These are phyloP conservation scores for Neofusicoccum umdonicola DNA, from an alignment of 2,329 filamentous ascomycete species.

Conservation along the genomic window DNA sequence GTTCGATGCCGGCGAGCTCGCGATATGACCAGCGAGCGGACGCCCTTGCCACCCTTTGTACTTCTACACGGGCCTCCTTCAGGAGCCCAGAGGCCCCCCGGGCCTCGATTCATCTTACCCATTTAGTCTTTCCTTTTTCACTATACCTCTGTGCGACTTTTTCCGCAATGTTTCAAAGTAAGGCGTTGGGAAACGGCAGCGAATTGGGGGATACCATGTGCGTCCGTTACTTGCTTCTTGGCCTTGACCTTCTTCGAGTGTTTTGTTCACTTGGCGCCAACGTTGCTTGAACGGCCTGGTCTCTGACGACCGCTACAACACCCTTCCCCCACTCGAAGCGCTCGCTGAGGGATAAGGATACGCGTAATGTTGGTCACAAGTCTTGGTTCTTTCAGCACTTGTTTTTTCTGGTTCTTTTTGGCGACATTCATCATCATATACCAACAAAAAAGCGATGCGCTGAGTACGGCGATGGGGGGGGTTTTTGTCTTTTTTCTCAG, in stretches of 20 bases:
- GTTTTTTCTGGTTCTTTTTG: not conserved
- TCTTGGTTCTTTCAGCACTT: not conserved
- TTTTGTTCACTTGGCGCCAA: not conserved
- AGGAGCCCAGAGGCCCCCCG: not conserved
- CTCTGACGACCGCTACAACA: not conserved
- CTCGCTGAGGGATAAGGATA: slow-evolving; percentile 11
- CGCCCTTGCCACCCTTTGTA: not conserved
- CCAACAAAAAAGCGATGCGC: slow-evolving; percentile 12
- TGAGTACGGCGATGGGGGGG: slow-evolving; percentile 4
- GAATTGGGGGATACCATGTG: slow-evolving; percentile 13
- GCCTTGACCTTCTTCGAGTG: not conserved
- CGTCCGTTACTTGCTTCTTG: slow-evolving; percentile 4
- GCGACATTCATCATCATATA: slow-evolving; percentile 4
- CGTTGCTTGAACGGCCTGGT: slow-evolving; percentile 1
- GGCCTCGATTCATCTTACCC: not conserved
- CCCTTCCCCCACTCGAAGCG: slow-evolving; percentile 12
- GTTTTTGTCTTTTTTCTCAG: not conserved
- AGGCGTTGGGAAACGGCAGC: slow-evolving; percentile 12
- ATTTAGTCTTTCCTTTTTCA: not conserved
- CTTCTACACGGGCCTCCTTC: not conserved
- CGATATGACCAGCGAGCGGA: not conserved
- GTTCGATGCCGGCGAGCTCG: slow-evolving; percentile 2
- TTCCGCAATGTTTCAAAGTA: not conserved
- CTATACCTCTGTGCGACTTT: not conserved
- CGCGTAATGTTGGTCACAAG: slow-evolving; percentile 5